Evolutionary conservation across 116 monocot genomes (phyloP).

Genomic region (Dioscorea cayenensis): DNA sequence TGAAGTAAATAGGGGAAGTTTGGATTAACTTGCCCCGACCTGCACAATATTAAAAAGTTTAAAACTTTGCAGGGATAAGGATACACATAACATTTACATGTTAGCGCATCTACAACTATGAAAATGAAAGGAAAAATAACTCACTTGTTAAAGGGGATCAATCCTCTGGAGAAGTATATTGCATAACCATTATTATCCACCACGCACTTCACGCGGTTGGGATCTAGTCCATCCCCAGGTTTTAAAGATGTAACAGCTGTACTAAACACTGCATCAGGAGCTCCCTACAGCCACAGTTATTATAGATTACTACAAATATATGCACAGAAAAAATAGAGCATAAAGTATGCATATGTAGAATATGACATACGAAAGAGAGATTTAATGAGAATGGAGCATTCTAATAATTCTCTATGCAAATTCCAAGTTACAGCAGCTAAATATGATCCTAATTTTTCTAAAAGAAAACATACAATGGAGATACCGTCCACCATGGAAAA

Average conservation of each 20-base stretch:
- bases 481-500: too few species aligned
- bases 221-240: conserved; percentile 80
- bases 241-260: conserved; percentile 93
- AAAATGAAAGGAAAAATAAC: not conserved
- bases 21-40: conserved; percentile 72
- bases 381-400: too few species aligned
- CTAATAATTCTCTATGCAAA: too few species aligned
- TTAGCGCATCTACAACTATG: not conserved
- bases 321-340: not conserved
- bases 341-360: not conserved
- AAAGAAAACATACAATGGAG: too few species aligned
- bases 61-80: not conserved
- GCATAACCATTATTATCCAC: conserved; percentile 85
- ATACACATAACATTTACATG: not conserved
- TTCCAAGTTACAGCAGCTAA: too few species aligned
- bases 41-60: conserved; percentile 18
- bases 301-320: not conserved
- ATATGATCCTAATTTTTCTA: too few species aligned
- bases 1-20: conserved; percentile 86
- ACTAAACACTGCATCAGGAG: conserved; percentile 96
- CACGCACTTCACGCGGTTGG: conserved; percentile 93
- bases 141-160: conserved; percentile 96
- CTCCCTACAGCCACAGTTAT: conserved; percentile 29
- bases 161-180: conserved; percentile 92
- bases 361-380: too few species aligned